phyloP scores from a whole-genome alignment of 306 rosid species.

The Rosa chinensis region DNA sequence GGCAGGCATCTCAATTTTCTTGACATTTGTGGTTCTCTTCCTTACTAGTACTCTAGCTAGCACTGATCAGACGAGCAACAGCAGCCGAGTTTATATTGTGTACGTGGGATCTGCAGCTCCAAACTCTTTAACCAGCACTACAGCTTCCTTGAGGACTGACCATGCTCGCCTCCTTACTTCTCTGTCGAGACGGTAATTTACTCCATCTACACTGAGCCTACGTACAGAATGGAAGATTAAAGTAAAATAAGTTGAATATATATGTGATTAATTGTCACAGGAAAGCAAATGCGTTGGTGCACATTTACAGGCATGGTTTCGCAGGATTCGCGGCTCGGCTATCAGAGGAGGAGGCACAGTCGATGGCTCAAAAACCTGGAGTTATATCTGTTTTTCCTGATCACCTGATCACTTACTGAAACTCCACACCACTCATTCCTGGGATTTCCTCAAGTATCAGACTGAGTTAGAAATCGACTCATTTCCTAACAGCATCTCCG shows the following conservation, averaged over 20 bases:
- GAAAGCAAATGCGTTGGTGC: slow-evolving; percentile 55
- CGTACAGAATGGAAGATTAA: background rate
- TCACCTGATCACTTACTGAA: slow-evolving; percentile 60
- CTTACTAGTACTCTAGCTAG: background rate
- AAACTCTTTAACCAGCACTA: background rate
- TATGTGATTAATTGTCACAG: slow-evolving; percentile 26
- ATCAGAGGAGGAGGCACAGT: slow-evolving; percentile 53
- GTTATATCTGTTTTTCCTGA: slow-evolving; percentile 87
- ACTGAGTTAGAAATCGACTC: slow-evolving; percentile 41
- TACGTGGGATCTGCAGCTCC: slow-evolving; percentile 81
- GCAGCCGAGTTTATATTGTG: slow-evolving; percentile 60
- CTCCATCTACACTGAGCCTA: background rate
- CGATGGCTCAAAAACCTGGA: slow-evolving; percentile 52
- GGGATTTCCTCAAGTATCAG: slow-evolving; percentile 71
- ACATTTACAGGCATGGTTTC: slow-evolving; percentile 73
- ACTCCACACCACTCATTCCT: slow-evolving; percentile 84
- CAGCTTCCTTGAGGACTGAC: slow-evolving; percentile 48
- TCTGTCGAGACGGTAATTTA: slow-evolving; percentile 44
- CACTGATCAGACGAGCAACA: slow-evolving; percentile 6
- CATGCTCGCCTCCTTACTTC: slow-evolving; percentile 52
- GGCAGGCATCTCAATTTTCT: slow-evolving; percentile 17
- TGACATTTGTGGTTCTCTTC: background rate
- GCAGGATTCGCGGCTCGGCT: slow-evolving; percentile 83
- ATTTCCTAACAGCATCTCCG: background rate
- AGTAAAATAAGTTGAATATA: background rate